A percentile compares a stretch with the other conserved stretches of the same genome.
Conservation (phyloP, 495 filamentous ascomycete genomes). For the Annulohypoxylon bovei region DNA sequence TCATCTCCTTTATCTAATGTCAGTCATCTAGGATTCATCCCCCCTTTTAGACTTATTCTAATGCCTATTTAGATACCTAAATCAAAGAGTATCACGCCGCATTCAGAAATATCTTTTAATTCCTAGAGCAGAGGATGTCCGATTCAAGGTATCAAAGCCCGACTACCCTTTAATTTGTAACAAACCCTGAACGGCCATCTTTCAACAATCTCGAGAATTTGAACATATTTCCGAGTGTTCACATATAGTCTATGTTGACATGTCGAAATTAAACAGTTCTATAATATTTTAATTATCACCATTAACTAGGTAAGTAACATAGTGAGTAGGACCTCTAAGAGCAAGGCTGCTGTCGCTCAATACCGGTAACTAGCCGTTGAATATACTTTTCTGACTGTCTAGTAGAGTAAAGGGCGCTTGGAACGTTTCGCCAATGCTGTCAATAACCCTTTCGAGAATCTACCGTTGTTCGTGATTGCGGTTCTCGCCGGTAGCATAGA, state of each 20-base stretch:
- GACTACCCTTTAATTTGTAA: background rate
- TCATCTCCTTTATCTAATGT: too few relatives aligned
- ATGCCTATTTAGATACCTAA: too few relatives aligned
- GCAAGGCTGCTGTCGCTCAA: too few relatives aligned
- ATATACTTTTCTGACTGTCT: background rate
- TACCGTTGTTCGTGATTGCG: background rate
- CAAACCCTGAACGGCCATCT: background rate
- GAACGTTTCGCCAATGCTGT: constrained; percentile 6
- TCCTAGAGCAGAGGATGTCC: background rate
- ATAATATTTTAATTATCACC: background rate
- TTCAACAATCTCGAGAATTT: too few relatives aligned
- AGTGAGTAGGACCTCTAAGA: background rate
- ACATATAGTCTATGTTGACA: too few relatives aligned
- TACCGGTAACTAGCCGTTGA: too few relatives aligned
- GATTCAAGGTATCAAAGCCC: background rate
- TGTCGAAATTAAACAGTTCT: too few relatives aligned
- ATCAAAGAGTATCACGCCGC: background rate
- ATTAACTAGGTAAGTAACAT: too few relatives aligned
- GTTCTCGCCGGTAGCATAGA: constrained; percentile 10
- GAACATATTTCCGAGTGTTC: too few relatives aligned
- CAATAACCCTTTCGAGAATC: constrained; percentile 1
- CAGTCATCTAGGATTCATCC: background rate
- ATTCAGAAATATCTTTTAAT: constrained; percentile 1
- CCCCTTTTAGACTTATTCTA: background rate
- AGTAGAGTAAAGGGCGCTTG: background rate